phyloP scores from a whole-genome alignment of 352 stramenopile species.

The Globisporangium takayamanum region DNA sequence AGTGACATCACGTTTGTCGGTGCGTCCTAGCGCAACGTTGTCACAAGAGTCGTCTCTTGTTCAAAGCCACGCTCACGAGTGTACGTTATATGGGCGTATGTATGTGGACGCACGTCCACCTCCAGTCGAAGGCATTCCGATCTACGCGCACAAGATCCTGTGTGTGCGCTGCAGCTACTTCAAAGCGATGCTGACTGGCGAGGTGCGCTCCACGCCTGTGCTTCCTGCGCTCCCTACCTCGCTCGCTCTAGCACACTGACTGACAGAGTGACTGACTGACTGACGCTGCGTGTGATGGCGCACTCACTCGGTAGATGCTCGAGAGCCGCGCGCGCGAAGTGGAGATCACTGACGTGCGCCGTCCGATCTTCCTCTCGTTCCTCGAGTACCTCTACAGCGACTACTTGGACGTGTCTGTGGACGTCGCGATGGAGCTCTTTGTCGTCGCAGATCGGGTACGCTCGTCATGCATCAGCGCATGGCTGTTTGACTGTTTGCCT shows the following conservation, averaged over 20 bases:
- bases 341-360: constrained; percentile 88
- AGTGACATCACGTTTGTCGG: constrained; percentile 86
- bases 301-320: constrained; percentile 61
- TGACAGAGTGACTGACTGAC: background rate
- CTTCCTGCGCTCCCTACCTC: too few relatives aligned
- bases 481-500: background rate
- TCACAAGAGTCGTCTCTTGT: background rate
- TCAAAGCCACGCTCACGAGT: background rate
- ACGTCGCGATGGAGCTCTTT: constrained; percentile 93
- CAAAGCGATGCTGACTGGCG: constrained; percentile 83
- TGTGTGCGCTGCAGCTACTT: constrained; percentile 94
- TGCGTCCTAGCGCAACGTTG: constrained; percentile 15
- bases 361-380: constrained; percentile 91
- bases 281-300: background rate
- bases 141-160: constrained; percentile 90
- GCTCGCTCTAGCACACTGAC: too few relatives aligned
- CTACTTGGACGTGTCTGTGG: constrained; percentile 87
- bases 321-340: constrained; percentile 86
- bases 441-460: constrained; percentile 85
- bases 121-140: constrained; percentile 77
- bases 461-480: background rate
- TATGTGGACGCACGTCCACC: background rate
- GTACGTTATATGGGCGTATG: constrained; percentile 1
- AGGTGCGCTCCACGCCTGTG: constrained; percentile 20
- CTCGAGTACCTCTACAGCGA: constrained; percentile 97